A percentile compares a stretch with the other conserved stretches of the same genome.
phyloP scores from a whole-genome alignment of 805 yeast species.

The baker's yeast (Saccharomyces cerevisiae) region DNA sequence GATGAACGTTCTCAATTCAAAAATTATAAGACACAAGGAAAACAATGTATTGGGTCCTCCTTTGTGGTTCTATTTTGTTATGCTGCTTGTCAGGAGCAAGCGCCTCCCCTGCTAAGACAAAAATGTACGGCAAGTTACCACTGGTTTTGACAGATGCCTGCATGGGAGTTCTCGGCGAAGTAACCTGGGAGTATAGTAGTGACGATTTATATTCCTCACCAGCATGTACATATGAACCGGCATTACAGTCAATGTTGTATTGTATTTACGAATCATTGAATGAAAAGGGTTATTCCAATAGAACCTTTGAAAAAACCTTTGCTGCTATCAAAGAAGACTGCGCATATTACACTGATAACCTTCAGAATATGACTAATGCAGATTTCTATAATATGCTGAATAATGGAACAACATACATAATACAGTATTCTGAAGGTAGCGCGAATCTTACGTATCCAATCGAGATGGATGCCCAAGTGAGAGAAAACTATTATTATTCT shows the following conservation, averaged over 20 bases:
- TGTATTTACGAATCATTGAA: constrained; percentile 16
- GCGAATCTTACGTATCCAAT: constrained; percentile 10
- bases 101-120: background rate
- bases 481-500: constrained; percentile 8
- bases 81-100: background rate
- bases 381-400: constrained; percentile 3
- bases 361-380: background rate
- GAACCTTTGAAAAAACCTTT: constrained; percentile 12
- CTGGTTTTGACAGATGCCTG: background rate
- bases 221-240: constrained; percentile 18
- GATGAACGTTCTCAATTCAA: background rate
- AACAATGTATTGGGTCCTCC: background rate
- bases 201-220: constrained; percentile 1
- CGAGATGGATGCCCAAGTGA: constrained; percentile 3
- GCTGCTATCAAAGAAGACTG: constrained; percentile 7
- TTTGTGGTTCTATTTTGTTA: background rate
- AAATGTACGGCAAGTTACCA: background rate
- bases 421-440: background rate
- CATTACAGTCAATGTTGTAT: constrained; percentile 17
- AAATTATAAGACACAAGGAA: background rate
- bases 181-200: background rate
- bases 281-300: constrained; percentile 1
- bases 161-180: background rate
- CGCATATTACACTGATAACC: background rate
- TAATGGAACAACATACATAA: constrained; percentile 11